Conservation (phyloP, 2,329 filamentous ascomycete genomes). For the Alternaria infectoria region DNA sequence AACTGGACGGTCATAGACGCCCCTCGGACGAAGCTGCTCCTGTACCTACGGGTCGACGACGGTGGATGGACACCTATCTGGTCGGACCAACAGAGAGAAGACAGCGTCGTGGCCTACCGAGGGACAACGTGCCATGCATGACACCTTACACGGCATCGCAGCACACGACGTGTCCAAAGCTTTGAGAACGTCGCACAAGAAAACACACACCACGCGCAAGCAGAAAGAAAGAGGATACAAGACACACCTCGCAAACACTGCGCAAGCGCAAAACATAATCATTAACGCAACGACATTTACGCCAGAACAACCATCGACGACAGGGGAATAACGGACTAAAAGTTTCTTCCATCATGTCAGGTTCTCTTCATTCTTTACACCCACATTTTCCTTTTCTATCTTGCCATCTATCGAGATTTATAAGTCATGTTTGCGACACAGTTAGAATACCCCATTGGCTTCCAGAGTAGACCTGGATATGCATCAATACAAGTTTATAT, state of each 20-base stretch:
- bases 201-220: not conserved
- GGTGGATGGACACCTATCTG: not conserved
- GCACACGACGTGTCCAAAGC: not conserved
- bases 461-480: not conserved
- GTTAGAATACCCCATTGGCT: not conserved
- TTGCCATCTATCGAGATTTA: not conserved
- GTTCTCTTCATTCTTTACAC: not conserved
- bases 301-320: slow-evolving; percentile 9
- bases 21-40: not conserved
- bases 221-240: not conserved
- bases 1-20: slow-evolving; percentile 31
- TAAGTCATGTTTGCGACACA: not conserved
- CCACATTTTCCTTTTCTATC: not conserved
- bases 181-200: not conserved
- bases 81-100: not conserved
- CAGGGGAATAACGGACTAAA: not conserved
- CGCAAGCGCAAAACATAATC: not conserved
- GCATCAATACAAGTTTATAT: not conserved
- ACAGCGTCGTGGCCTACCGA: not conserved
- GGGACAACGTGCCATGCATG: not conserved
- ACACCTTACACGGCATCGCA: not conserved
- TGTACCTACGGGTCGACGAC: not conserved
- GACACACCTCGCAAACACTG: not conserved
- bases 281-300: slow-evolving; percentile 12
- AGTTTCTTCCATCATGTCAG: not conserved